Base-by-base conservation (phyloP, 148 eudicot genomes). In the Chenopodium quinoa region DNA sequence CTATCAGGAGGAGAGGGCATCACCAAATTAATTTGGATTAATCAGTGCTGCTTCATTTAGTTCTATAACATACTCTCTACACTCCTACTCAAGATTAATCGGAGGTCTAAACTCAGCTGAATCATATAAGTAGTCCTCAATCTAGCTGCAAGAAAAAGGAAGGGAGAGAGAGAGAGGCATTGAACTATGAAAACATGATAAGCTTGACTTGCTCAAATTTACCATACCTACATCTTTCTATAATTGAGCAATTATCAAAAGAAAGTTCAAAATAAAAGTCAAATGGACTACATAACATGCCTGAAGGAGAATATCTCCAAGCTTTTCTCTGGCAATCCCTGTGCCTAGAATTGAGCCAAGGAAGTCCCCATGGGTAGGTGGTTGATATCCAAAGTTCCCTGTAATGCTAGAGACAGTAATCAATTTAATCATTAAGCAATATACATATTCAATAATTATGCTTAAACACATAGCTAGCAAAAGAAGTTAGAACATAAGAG, bases 301-400 rank as follows among this genome's bases (percentile, higher is more conserved):
- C 99, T 92, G 95, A 86, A 95, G 85, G 68, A 95, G 75, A 73
- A 95, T 89, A 89, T 95, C 99, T 19, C 99, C 99, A 46, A 95
- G 80, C 85, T 91, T 93, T 81, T 93, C 97, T 86, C 99, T 90
- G 78, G 90, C 89, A 72, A 93, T 93, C 72, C 99, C 99, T 27
- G 97, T 92, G 69, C 93, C 95, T 79, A 95, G 90, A 77, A 95
- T 86, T 82, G 99, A 85, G 74, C 99, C 99, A 73, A 95, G 98
- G 87, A 95, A 92, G 84, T 92, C 99, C 76, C 99, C 94, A 83
- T 93, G 99, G 82, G 93, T 85, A 84, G 91, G 89, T 72, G 97
- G 89, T 84, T 91, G 93, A 87, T 90, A 95, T 34, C 86, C 86
- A 63, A 95, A 95, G 81, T 92, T 93, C 58, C 99, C 99, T 80